Percentiles rank a stretch among this genome's conserved stretches.
phyloP scores from a whole-genome alignment of 2,329 filamentous ascomycete genomes.

The Diplodia corticola region DNA sequence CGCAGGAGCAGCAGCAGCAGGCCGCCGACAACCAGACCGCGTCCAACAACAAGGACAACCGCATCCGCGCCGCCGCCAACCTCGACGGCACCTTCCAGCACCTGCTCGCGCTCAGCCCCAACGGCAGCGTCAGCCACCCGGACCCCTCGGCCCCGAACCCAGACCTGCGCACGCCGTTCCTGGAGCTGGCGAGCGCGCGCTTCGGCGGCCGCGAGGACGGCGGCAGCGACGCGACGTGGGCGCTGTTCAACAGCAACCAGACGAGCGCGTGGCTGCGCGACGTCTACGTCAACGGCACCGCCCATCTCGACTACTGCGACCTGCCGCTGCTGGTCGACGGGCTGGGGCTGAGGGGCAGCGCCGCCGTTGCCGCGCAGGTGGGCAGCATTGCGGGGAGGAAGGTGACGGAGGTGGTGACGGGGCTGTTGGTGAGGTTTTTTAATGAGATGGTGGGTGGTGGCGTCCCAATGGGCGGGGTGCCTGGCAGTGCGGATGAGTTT shows the following conservation, averaged over 20 bases:
- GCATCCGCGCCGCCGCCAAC: constrained; percentile 27
- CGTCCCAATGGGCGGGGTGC: neutral
- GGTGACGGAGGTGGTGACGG: neutral
- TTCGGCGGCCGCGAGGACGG: neutral
- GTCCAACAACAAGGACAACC: constrained; percentile 22
- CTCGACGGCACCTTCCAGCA: constrained; percentile 28
- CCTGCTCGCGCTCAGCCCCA: neutral
- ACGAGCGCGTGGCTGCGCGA: constrained; percentile 31
- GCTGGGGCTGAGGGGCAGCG: constrained; percentile 26
- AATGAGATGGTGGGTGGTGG: neutral
- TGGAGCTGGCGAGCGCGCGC: constrained; percentile 29
- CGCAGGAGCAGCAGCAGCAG: neutral
- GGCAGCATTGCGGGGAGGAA: neutral
- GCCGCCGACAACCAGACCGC: too few species aligned
- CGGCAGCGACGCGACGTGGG: constrained; percentile 26
- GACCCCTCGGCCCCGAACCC: neutral
- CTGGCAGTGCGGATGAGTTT: neutral
- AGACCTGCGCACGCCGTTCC: constrained; percentile 28
- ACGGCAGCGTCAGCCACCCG: constrained; percentile 22
- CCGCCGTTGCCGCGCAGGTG: constrained; percentile 10
- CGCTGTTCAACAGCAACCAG: constrained; percentile 27
- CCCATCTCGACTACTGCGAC: constrained; percentile 31
- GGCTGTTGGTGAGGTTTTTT: neutral
- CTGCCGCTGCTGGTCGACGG: constrained; percentile 31
- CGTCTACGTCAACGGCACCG: constrained; percentile 28